phyloP scores from a whole-genome alignment of 345 rosid genomes.

The Citrus sinensis region DVS_A1.0 CM039163.1:38303001-38303500 shows the following conservation, averaged over 20 bases:
- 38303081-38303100: background rate
- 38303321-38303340: background rate
- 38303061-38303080: background rate
- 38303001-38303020: background rate
- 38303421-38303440: background rate
- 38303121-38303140: background rate
- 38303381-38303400: background rate
- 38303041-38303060: background rate
- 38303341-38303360: background rate
- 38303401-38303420: background rate
- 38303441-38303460: background rate
- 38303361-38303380: background rate
- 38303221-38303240: background rate
- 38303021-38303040: background rate
- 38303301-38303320: background rate
- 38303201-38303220: background rate
- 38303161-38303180: background rate
- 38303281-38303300: background rate
- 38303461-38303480: background rate
- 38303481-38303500: background rate
- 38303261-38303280: background rate
- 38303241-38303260: background rate
- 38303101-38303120: background rate
- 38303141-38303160: background rate
- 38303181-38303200: background rate